Base-by-base conservation (phyloP, 148 eudicot species). In the Polygonum aviculare region DNA sequence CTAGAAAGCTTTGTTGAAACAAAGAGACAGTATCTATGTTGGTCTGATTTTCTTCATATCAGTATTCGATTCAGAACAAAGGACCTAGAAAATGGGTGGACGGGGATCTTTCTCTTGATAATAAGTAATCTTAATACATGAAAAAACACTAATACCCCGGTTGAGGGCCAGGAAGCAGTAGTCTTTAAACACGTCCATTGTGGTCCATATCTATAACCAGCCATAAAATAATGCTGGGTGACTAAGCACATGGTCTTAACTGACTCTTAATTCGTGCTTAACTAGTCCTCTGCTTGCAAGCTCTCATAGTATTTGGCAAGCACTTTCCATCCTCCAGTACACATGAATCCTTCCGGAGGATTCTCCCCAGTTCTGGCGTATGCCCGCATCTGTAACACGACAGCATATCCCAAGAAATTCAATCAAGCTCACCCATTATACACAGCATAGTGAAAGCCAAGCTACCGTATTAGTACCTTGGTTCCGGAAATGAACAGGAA, bases 291-390 rank as follows among this genome's bases (percentile, higher is more conserved):
- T 50, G 83, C 83, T 81, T 91, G 98, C 79, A 87, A 81, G 75
- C 88, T 86, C 60, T 84, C 82, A 52, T 93, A 90, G 74, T 93
- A 88, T 78, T 78, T 85, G 57, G 88, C 95, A 72, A 93, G 84
- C 19, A 90, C 95, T 50, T 93, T 54, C 95, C 97, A 93, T 75
- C 97, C 97, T 38, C 90, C 90, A 10, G 90, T 90, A 69, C 97
- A 93, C 97, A 93, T 93, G 51, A 93, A 93, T 44, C 97, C 97
- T 75, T 90, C 89, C 12, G 97, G 97, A 36, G 97, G 97, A 83
- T 78, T 90, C 78, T 93, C 95, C 35, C 95, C 95, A 0, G 76
- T 90, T 82, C 87, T 87, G 76, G 95, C 97, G 49, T 50, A 89
- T 7, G 88, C 77, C 73, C 95, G 74, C 97, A 93, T 93, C 95